Base-by-base conservation (phyloP, 2,329 filamentous ascomycete species). In the Elsinoe arachidis region DNA sequence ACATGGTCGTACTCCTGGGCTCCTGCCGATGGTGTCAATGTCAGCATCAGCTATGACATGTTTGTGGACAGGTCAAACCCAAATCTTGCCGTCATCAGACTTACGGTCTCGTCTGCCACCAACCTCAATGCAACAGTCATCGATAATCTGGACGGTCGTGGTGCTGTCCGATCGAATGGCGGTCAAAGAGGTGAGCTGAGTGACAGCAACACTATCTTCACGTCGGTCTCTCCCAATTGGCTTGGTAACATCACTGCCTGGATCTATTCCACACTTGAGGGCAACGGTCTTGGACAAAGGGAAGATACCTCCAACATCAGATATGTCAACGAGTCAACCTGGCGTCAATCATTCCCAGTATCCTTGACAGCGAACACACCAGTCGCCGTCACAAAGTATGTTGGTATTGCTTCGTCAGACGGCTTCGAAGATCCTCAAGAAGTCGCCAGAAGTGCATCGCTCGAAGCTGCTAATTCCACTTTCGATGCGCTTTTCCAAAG, bases 361-460 rank as follows among this genome's bases (percentile, higher is more conserved):
- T 72, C 69, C 1, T 72, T 88, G 5, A 71, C 70, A 30, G 76
- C 78, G 2, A 79, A 80, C 1, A 65, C 80, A 61, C 76, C 76
- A 0, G 74, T 80, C 2, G 79, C 75, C 1, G 69, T 88, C 46
- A 80, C 77, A 47, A 90, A 90, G 65, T 88, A 79, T 62, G 76
- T 89, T 14, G 86, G 86, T 26, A 79, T 77, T 51, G 85, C 86
- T 3, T 87, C 85, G 1, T 80, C 79, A 0, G 86, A 89, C 68
- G 85, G 83, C 0, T 89, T 88, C 64, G 60, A 71, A 0, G 71
- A 85, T 60, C 80, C 85, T 0, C 72, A 79, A 58, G 63, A 67
- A 1, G 74, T 76, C 1, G 86, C 86, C 1, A 74, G 75, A 58
- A 67, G 76, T 5, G 84, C 83, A 1, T 81, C 80, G 0, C 65